Percentiles rank a stretch among this genome's conserved stretches.
Evolutionary conservation across 2,329 filamentous ascomycete genomes (phyloP).

Genomic region (Elsinoe batatas): DNA sequence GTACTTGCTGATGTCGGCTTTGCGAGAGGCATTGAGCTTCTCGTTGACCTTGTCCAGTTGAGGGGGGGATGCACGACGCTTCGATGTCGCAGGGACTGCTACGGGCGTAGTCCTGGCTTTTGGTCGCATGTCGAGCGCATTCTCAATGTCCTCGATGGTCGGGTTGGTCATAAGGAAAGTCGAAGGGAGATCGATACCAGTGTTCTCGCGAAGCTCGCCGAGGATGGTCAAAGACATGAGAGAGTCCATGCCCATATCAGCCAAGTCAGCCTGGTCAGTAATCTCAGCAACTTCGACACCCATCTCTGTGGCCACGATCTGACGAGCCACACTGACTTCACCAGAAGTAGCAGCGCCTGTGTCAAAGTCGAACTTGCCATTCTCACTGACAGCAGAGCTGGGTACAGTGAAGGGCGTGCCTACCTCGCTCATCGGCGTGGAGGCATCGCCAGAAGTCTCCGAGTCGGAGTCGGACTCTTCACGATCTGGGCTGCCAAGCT

Average conservation of each 20-base stretch:
- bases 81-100: constrained; percentile 21
- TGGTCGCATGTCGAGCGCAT: constrained; percentile 48
- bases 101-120: constrained; percentile 26
- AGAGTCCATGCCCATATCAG: constrained; percentile 48
- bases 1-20: constrained; percentile 34
- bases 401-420: constrained; percentile 40
- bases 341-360: constrained; percentile 28
- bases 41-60: constrained; percentile 41
- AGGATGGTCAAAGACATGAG: constrained; percentile 44
- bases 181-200: constrained; percentile 40
- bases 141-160: constrained; percentile 56
- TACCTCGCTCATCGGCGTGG: constrained; percentile 34
- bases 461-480: constrained; percentile 34
- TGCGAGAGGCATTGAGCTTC: constrained; percentile 30
- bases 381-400: constrained; percentile 32
- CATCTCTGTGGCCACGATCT: constrained; percentile 48
- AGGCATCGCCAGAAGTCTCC: constrained; percentile 30
- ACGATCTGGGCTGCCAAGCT: constrained; percentile 29
- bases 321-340: constrained; percentile 37
- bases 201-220: constrained; percentile 41
- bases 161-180: constrained; percentile 52
- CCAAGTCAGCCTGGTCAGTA: constrained; percentile 49
- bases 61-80: constrained; percentile 19
- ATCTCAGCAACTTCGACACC: constrained; percentile 53
- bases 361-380: constrained; percentile 32